Conservation (phyloP, 805 yeast genomes). For the Ogataea parapolymorpha region DNA sequence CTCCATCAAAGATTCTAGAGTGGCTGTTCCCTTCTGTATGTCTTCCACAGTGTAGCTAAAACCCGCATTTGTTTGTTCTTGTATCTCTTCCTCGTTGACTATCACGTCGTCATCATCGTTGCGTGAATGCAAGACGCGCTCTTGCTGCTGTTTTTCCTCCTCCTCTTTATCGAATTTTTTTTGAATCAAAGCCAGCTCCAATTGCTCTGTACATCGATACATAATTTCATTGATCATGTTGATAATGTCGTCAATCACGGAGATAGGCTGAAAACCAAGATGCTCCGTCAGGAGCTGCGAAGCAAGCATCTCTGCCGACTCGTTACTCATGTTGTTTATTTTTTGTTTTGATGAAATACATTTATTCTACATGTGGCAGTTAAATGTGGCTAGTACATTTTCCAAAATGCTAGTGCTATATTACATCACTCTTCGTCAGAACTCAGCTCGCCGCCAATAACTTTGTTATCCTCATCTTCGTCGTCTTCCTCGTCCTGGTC, state of each 20-base stretch:
- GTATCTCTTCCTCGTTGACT: conserved; percentile 23
- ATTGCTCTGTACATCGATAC: conserved; percentile 76
- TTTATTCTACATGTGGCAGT: conserved; percentile 7
- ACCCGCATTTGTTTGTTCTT: neutral
- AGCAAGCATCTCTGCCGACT: conserved; percentile 16
- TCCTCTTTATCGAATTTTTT: conserved; percentile 29
- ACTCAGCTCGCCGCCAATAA: conserved; percentile 23
- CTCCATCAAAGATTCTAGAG: conserved; percentile 72
- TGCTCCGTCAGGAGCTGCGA: conserved; percentile 75
- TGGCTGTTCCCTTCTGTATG: conserved; percentile 74
- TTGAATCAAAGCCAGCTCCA: conserved; percentile 59
- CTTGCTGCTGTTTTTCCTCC: conserved; percentile 15
- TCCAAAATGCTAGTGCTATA: conserved; percentile 5
- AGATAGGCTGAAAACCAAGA: conserved; percentile 77
- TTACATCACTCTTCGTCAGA: conserved; percentile 19
- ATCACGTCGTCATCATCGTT: conserved; percentile 29
- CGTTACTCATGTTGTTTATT: conserved; percentile 11
- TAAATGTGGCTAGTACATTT: conserved; percentile 8
- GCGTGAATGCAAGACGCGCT: conserved; percentile 7
- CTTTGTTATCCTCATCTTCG: conserved; percentile 27
- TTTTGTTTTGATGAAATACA: conserved; percentile 1
- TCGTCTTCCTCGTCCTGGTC: conserved; percentile 21
- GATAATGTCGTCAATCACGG: conserved; percentile 81
- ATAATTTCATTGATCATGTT: conserved; percentile 82
- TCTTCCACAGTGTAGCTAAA: conserved; percentile 37